Evolutionary conservation across 2,329 filamentous ascomycete genomes (phyloP), one percentile per base, ranked within the genome.

Genomic region (Camillea tinctor): DNA sequence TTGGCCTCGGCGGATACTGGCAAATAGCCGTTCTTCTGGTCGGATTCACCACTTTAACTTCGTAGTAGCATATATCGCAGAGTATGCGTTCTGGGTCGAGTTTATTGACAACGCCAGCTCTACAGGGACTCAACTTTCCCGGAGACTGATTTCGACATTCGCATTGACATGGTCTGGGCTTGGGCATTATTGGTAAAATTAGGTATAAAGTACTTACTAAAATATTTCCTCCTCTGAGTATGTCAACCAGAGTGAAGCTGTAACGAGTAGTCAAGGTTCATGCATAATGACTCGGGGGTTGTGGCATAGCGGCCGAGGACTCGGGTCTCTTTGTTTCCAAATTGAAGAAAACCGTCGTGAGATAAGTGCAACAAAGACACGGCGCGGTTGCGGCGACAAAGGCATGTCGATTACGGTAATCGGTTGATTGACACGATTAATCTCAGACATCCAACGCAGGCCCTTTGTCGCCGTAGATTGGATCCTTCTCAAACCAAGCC

Each of bases 401-500:
- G 36, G 2, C 17, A 6, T 44, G 17, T 44, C 36, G 15, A 11
- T 17, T 9, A 44, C 17, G 36, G 36, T n/a, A n/a, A 15, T 11
- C 36, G 11, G 36, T 11, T 15, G 36, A 15, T 44, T 15, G 17
- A 44, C 17, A 44, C 2, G 11, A 44, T 44, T 15, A n/a, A 44
- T 44, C 15, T 63, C 15, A 79, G 40, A 76, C 75, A 52, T 79
- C 69, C 61, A 83, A 61, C n/a, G 71, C 78, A 44, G 84, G 85
- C 2, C 84, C 84, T 51, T 79, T 69, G 22, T 80, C 74, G 0
- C 84, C 84, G 73, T 85, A 87, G 19, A 89, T 72, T 19, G 86
- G 86, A 76, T 89, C 87, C 61, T 69, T 79, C 51, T 77, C 70
- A 64, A 89, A 85, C 87, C 86, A 89, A 4, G 64, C 66, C 67